phyloP scores from a whole-genome alignment of 768 basidiomycete species.

The Podaxis sp. region DNA sequence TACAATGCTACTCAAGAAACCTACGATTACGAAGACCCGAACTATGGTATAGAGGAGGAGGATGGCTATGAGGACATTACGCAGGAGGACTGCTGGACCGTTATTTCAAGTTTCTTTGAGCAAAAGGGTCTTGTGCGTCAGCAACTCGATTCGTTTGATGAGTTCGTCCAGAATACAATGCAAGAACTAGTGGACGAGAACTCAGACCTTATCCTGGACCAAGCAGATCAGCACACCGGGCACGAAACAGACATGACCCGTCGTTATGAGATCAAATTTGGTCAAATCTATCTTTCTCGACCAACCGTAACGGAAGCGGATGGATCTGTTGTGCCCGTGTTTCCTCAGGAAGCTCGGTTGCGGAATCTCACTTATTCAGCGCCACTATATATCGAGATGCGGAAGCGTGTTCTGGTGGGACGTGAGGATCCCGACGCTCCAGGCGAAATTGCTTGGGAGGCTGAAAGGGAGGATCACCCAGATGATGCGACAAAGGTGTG shows the following conservation, averaged over 20 bases:
- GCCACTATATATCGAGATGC: conserved; percentile 94
- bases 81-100: conserved; percentile 92
- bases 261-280: conserved; percentile 96
- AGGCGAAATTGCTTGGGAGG: conserved; percentile 76
- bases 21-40: conserved; percentile 57
- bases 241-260: conserved; percentile 75
- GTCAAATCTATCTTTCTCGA: conserved; percentile 94
- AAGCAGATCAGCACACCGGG: conserved; percentile 94
- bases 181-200: conserved; percentile 98
- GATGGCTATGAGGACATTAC: conserved; percentile 74
- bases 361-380: conserved; percentile 96
- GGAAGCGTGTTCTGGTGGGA: conserved; percentile 76
- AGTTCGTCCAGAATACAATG: conserved; percentile 99
- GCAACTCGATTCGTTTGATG: conserved; percentile 97
- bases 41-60: conserved; percentile 53
- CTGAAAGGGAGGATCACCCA: conserved; percentile 58
- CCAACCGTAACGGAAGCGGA: conserved; percentile 95
- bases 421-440: conserved; percentile 79
- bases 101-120: conserved; percentile 95
- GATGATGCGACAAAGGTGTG: conserved; percentile 81
- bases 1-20: conserved; percentile 44
- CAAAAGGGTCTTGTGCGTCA: conserved; percentile 97
- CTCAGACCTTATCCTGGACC: conserved; percentile 91
- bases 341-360: conserved; percentile 94
- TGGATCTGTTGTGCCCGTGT: conserved; percentile 88